Evolutionary conservation across 306 rosid genomes (phyloP).

Genomic region (Sophora flavescens): DNA sequence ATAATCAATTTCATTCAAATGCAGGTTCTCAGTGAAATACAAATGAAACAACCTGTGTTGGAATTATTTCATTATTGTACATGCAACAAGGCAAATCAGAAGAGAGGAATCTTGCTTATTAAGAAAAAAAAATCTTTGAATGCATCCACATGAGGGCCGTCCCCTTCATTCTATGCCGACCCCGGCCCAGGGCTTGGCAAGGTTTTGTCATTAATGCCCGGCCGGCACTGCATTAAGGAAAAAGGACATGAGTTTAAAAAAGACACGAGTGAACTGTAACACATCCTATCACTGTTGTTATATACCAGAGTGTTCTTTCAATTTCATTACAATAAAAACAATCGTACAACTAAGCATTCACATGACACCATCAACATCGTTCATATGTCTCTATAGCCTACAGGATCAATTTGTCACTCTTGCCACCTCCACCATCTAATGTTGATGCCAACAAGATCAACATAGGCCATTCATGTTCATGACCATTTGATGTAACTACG

Average conservation of each 20-base stretch:
- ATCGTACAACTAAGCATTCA: conserved; percentile 47
- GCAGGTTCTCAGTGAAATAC: conserved; percentile 2
- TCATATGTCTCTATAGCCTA: background rate
- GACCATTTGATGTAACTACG: background rate
- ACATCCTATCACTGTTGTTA: conserved; percentile 38
- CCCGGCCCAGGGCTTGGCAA: too few relatives aligned
- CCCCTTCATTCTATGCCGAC: too few relatives aligned
- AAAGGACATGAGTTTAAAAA: background rate
- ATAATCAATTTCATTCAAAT: conserved; percentile 5
- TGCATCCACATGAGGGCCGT: background rate
- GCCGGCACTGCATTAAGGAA: background rate
- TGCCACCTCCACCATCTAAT: conserved; percentile 17
- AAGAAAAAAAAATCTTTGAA: background rate
- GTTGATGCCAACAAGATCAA: conserved; percentile 27
- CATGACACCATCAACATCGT: conserved; percentile 52
- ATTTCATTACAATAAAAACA: conserved; percentile 43
- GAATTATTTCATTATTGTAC: background rate
- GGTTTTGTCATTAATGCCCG: background rate
- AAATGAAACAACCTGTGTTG: background rate
- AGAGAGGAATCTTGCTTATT: conserved; percentile 15
- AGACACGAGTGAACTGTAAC: background rate
- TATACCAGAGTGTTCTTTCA: conserved; percentile 30
- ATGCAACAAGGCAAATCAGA: conserved; percentile 3
- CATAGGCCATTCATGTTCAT: conserved; percentile 3
- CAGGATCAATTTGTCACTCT: conserved; percentile 30